Evolutionary conservation across 371 early-diverging fungal species (phyloP), one percentile per base, ranked within the genome.

Genomic region (Mortierella sp.): DNA sequence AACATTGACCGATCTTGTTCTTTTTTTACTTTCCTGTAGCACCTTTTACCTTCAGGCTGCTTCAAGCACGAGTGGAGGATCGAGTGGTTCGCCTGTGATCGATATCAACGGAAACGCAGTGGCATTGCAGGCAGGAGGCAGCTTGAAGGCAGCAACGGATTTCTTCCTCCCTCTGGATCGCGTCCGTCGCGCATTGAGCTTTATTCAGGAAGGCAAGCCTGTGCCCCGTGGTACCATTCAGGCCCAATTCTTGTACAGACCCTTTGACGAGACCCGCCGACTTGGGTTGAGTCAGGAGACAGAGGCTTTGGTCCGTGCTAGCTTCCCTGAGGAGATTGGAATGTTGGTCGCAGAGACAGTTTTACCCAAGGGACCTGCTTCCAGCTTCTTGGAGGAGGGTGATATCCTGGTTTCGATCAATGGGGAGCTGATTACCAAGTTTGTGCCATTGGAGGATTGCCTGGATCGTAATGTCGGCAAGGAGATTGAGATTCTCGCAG

Each of bases 61-160:
- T 0, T 92, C 96, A 4, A 92, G 92, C 76, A 94, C 94, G 1
- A 93, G 93, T 84, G 95, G 96, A 48, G 96, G 96, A 55, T 87
- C 87, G 10, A 78, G 78, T 71, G 98, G 98, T 14, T 95, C 95
- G 1, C 98, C 98, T 4, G 98, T 98, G 0, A 90, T 98, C 65
- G 95, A 97, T 79, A 94, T 97, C 70, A 89, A 96, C 48, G 98
- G 98, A 69, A 92, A 96, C 67, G 98, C 98, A 0, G 98, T 97
- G 16, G 97, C 94, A 11, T 86, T 97, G 58, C 96, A 97, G 72
- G 96, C 96, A 10, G 86, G 87, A 75, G 95, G 96, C 40, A 89
- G 90, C 31, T 88, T 88, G 9, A 91, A 92, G 64, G 97, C 96
- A 13, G 96, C 96, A 5, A 95, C 98, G 2, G 95, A 95, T 78